Evolutionary conservation across 441 rosid species (phyloP).

Genomic region (Brassica hybrid): DNA sequence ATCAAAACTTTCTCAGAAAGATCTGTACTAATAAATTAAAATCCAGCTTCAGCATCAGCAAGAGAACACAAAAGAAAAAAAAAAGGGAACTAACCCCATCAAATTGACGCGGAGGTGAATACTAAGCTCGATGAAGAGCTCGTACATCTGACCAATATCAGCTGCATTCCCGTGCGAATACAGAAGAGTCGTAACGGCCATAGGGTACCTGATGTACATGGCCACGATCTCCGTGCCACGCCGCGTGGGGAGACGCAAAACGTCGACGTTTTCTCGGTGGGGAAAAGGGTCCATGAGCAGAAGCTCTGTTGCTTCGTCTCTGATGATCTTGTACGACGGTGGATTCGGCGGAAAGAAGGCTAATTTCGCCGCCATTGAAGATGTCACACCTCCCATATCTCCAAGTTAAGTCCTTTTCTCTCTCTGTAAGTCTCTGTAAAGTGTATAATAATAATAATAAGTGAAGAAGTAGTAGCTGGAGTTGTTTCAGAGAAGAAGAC

Average conservation of each 20-base stretch:
- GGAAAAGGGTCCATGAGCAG: conserved; percentile 56
- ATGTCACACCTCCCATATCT: conserved; percentile 74
- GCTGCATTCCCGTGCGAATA: conserved; percentile 80
- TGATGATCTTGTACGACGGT: conserved; percentile 63
- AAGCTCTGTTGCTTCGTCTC: conserved; percentile 54
- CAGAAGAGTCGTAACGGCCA: conserved; percentile 68
- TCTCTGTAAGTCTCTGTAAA: no score
- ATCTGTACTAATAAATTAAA: conserved; percentile 11
- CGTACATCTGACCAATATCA: conserved; percentile 79
- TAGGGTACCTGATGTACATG: conserved; percentile 64
- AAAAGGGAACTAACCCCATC: conserved; percentile 53
- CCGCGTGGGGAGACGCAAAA: conserved; percentile 58
- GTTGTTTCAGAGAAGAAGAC: conserved; percentile 23
- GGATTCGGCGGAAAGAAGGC: conserved; percentile 80
- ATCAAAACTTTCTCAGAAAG: conserved; percentile 7
- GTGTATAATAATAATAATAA: not conserved
- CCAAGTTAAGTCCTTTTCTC: not conserved
- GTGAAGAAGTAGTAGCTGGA: conserved; percentile 14
- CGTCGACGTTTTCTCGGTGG: conserved; percentile 73
- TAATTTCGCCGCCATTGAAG: conserved; percentile 78
- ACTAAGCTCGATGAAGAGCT: conserved; percentile 73
- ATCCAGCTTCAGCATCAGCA: not conserved
- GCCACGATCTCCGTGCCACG: conserved; percentile 68
- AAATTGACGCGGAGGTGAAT: conserved; percentile 70
- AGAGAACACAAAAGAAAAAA: not conserved